A percentile compares a stretch with the other conserved stretches of the same genome.
These are phyloP conservation scores for Lichtheimia ramosa DNA, from an alignment of 371 early-diverging fungal species.

Conservation along the genomic window DNA sequence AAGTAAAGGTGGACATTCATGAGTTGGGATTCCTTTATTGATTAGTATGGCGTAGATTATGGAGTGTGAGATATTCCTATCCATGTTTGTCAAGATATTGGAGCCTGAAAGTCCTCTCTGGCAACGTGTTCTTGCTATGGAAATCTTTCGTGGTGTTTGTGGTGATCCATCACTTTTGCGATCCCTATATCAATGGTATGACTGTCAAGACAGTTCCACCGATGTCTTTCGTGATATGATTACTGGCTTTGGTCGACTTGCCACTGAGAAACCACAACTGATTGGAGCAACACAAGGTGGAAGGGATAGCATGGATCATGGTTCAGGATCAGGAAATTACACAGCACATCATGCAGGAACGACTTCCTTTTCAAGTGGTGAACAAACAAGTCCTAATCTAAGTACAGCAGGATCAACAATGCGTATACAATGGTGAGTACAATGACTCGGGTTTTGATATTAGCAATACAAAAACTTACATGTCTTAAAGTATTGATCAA, in stretches of 20 bases:
- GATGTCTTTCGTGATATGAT: conserved; percentile 84
- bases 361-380: conserved; percentile 1
- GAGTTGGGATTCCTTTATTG: background rate
- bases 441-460: background rate
- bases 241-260: conserved; percentile 73
- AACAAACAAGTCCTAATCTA: conserved; percentile 27
- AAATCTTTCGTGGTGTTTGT: conserved; percentile 76
- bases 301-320: conserved; percentile 43
- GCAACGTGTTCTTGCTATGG: conserved; percentile 88
- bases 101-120: conserved; percentile 82
- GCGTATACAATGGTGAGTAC: conserved; percentile 73
- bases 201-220: conserved; percentile 66
- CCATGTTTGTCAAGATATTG: conserved; percentile 82
- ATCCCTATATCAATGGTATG: conserved; percentile 77
- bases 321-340: conserved; percentile 11
- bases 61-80: conserved; percentile 93
- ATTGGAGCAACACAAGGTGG: conserved; percentile 59
- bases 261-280: conserved; percentile 76
- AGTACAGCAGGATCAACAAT: conserved; percentile 57
- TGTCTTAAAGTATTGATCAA: conserved; percentile 70
- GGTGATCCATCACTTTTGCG: conserved; percentile 60
- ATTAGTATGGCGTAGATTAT: conserved; percentile 47
- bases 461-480: background rate
- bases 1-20: conserved; percentile 2
- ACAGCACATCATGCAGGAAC: conserved; percentile 1